These are phyloP conservation scores for Lithospermum erythrorhizon DNA, from an alignment of 257 asterid genomes.

Conservation along the genomic window DNA sequence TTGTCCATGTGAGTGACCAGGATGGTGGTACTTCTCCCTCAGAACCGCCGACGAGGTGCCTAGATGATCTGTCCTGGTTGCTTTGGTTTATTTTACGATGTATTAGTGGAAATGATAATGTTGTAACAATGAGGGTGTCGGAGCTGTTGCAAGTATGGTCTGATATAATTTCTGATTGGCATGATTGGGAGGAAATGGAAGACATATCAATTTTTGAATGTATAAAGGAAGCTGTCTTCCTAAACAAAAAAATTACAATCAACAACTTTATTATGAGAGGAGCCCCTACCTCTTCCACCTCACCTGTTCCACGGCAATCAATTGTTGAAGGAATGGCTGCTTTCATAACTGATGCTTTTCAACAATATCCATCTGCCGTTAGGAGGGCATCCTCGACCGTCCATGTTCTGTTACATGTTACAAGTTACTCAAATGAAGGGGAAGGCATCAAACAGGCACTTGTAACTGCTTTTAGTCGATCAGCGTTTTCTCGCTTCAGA, in stretches of 20 bases:
- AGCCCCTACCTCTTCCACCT: conserved; percentile 21
- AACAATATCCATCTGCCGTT: conserved; percentile 32
- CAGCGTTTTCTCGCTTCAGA: conserved; percentile 28
- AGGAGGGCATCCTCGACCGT: conserved; percentile 36
- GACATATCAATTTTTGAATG: conserved; percentile 30
- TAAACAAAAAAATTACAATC: conserved; percentile 18
- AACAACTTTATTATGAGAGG: conserved; percentile 19
- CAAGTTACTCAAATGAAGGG: conserved; percentile 20
- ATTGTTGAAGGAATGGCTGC: conserved; percentile 31
- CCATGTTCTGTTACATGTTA: conserved; percentile 24
- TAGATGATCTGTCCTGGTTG: conserved; percentile 24
- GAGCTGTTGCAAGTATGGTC: conserved; percentile 33
- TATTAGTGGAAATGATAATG: conserved; percentile 13
- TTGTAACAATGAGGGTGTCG: conserved; percentile 19
- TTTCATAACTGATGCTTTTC: conserved; percentile 25
- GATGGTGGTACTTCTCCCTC: conserved; percentile 13
- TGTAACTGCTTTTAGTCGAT: conserved; percentile 18
- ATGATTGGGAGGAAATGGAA: conserved; percentile 38
- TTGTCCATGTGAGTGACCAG: conserved; percentile 15
- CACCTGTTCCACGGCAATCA: conserved; percentile 21
- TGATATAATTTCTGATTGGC: conserved; percentile 30
- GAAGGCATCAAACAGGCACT: conserved; percentile 21
- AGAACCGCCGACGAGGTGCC: conserved; percentile 17
- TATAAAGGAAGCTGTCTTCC: conserved; percentile 22
- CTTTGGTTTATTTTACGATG: conserved; percentile 27